A percentile compares a stretch with the other conserved stretches of the same genome.
Conservation (phyloP, 305 asterid genomes). For the Fraxinus sp. region DNA sequence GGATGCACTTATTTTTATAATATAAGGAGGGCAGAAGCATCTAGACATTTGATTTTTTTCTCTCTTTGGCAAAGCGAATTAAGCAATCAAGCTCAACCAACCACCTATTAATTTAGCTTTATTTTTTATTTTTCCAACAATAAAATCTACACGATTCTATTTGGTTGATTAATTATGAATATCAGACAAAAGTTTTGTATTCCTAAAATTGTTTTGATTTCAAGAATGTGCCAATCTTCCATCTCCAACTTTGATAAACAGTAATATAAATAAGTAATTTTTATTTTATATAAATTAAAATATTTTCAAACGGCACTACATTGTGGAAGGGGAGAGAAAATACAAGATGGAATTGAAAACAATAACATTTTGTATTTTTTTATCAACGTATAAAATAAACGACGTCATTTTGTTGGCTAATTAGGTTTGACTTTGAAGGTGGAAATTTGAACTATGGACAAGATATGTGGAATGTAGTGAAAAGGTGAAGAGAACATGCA, state of each 20-base stretch:
- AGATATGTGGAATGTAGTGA: not conserved
- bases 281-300: too few species aligned
- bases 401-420: not conserved
- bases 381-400: not conserved
- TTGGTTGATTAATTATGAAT: not conserved
- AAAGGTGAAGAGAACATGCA: conserved; percentile 17
- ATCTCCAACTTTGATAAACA: not conserved
- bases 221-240: not conserved
- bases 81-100: conserved; percentile 30
- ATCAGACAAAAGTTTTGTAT: not conserved
- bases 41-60: conserved; percentile 15
- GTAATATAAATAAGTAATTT: too few species aligned
- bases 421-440: conserved; percentile 25
- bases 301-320: not conserved
- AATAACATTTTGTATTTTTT: too few species aligned
- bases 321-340: too few species aligned
- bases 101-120: not conserved
- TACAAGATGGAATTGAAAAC: not conserved
- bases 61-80: not conserved
- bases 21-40: conserved; percentile 19
- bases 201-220: not conserved
- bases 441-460: conserved; percentile 29
- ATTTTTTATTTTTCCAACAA: not conserved
- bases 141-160: not conserved
- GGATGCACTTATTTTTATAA: not conserved